Conservation (phyloP, 2,329 filamentous ascomycete species). For the Colletotrichum noveboracense region DNA sequence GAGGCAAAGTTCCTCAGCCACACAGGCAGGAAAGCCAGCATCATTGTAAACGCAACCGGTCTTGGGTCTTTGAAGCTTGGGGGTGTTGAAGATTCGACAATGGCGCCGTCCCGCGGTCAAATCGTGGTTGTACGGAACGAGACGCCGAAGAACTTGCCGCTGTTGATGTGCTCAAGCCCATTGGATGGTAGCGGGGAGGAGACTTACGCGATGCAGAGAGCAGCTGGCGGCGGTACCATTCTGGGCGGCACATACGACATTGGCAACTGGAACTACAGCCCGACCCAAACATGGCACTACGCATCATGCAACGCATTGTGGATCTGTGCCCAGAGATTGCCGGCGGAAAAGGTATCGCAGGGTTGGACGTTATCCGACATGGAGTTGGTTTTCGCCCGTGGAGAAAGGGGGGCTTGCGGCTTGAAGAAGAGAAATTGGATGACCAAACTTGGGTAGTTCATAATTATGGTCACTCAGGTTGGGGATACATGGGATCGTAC, state of each 20-base stretch:
- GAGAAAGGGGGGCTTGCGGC: conserved; percentile 72
- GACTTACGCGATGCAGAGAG: conserved; percentile 83
- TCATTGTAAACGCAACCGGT: conserved; percentile 75
- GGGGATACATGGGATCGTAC: conserved; percentile 75
- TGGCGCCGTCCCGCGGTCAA: conserved; percentile 73
- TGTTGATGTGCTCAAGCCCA: conserved; percentile 61
- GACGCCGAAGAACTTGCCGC: conserved; percentile 69
- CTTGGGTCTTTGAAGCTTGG: conserved; percentile 67
- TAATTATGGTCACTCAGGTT: conserved; percentile 81
- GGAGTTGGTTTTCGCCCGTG: conserved; percentile 82
- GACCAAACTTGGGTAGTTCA: conserved; percentile 72
- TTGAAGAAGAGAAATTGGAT: conserved; percentile 65
- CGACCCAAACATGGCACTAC: conserved; percentile 76
- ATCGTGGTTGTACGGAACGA: conserved; percentile 84
- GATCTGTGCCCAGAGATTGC: conserved; percentile 69
- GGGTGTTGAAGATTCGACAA: conserved; percentile 69
- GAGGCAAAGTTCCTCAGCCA: conserved; percentile 65
- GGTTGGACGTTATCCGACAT: conserved; percentile 81
- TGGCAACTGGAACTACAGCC: conserved; percentile 78
- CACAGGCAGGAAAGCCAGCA: conserved; percentile 58
- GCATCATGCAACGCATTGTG: conserved; percentile 82
- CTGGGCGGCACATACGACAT: conserved; percentile 86
- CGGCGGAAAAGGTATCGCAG: conserved; percentile 71
- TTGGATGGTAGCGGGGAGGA: conserved; percentile 77
- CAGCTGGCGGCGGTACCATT: conserved; percentile 78